A percentile compares a stretch with the other conserved stretches of the same genome.
Evolutionary conservation across 1,284 basidiomycete species (phyloP).

Genomic region (Marasmius oreades): DNA sequence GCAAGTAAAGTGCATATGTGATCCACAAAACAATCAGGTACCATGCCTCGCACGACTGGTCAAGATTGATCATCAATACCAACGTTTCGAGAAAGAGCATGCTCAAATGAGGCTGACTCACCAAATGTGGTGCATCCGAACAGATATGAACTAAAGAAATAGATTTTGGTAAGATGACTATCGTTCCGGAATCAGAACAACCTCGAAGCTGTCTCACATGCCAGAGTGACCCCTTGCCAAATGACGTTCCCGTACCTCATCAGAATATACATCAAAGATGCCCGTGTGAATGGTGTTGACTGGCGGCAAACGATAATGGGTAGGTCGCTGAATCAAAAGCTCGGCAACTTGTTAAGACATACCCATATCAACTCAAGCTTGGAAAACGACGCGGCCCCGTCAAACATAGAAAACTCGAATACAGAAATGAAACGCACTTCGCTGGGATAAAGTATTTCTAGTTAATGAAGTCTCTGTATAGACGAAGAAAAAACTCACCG

Average conservation of each 20-base stretch:
- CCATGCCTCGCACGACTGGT: constrained; percentile 7
- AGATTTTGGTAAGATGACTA: not conserved
- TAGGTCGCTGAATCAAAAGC: not conserved
- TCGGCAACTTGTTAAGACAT: not conserved
- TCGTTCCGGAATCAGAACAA: not conserved
- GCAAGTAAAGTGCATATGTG: constrained; percentile 2
- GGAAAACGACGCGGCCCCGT: not conserved
- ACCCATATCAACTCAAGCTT: constrained; percentile 10
- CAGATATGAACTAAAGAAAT: not conserved
- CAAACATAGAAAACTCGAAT: not conserved
- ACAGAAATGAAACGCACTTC: not conserved
- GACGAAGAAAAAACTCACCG: not conserved
- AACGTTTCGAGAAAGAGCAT: no score
- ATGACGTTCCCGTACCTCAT: constrained; percentile 10
- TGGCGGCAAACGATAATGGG: not conserved
- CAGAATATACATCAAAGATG: constrained; percentile 4
- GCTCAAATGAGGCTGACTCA: not conserved
- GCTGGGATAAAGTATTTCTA: no score
- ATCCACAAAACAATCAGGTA: constrained; percentile 3
- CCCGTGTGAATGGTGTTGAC: constrained; percentile 1
- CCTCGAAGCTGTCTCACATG: not conserved
- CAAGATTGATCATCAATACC: not conserved
- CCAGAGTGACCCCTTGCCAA: constrained; percentile 7
- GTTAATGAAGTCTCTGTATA: no score
- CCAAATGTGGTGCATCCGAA: not conserved